Conservation (phyloP, 257 asterid genomes). For the Misopates orontium region DNA sequence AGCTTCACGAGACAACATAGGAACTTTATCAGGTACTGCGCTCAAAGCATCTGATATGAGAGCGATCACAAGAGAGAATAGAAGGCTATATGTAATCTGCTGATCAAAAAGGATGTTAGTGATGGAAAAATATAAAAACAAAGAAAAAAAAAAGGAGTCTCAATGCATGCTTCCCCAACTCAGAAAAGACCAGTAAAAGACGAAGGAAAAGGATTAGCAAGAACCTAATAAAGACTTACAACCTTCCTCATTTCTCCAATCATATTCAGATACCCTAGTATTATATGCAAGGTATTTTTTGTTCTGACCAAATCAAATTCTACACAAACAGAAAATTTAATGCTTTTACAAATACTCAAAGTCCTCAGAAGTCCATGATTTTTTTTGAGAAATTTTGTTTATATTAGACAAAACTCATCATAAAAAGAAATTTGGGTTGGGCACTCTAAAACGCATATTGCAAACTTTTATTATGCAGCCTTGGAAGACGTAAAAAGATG, state of each 20-base stretch:
- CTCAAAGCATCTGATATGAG: conserved; percentile 92
- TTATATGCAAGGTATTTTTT: neutral
- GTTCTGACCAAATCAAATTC: conserved; percentile 14
- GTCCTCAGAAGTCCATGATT: neutral
- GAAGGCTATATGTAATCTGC: conserved; percentile 90
- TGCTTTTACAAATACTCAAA: conserved; percentile 4
- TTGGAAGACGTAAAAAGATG: neutral
- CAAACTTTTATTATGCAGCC: conserved; percentile 5
- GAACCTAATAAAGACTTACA: conserved; percentile 7
- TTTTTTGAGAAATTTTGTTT: neutral
- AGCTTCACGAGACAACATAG: conserved; percentile 71
- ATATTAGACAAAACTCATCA: neutral
- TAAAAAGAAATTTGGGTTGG: neutral
- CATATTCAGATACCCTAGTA: conserved; percentile 3
- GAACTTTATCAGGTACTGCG: conserved; percentile 54
- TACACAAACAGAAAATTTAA: conserved; percentile 6
- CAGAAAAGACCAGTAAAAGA: neutral
- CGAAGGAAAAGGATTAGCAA: neutral
- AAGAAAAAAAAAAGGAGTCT: conserved; percentile 8
- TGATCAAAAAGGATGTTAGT: conserved; percentile 27
- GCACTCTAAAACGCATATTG: neutral
- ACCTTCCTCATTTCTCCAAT: neutral
- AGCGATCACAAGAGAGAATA: conserved; percentile 82
- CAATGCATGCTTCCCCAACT: conserved; percentile 13
- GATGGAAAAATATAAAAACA: conserved; percentile 15